phyloP scores from a whole-genome alignment of 2,329 filamentous ascomycete genomes.

The Cladosporium austrohemisphaericum region DNA sequence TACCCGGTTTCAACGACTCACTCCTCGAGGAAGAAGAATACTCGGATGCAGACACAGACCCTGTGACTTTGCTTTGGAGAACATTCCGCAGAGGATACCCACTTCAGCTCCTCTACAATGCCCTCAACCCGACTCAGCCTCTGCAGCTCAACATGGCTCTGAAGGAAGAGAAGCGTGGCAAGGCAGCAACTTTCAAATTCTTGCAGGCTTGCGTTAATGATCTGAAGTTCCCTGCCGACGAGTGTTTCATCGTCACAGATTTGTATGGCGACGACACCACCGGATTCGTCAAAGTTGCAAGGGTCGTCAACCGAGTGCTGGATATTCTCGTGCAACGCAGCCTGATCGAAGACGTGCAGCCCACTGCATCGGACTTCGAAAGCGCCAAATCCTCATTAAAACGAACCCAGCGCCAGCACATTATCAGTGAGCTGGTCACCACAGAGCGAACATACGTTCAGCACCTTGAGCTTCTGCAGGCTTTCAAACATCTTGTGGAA shows the following conservation, averaged over 20 bases:
- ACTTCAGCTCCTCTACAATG: conserved; percentile 84
- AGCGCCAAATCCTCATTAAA: conserved; percentile 44
- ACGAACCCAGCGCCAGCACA: conserved; percentile 75
- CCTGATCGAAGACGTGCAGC: conserved; percentile 57
- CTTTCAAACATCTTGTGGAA: conserved; percentile 84
- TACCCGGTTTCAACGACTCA: conserved; percentile 76
- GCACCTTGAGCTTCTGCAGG: conserved; percentile 89
- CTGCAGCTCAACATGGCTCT: conserved; percentile 49
- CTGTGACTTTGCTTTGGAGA: conserved; percentile 87
- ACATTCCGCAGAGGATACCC: conserved; percentile 80
- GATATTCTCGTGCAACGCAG: conserved; percentile 79
- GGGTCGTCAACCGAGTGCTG: conserved; percentile 87
- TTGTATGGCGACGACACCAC: conserved; percentile 92
- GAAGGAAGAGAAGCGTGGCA: conserved; percentile 71
- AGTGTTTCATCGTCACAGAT: conserved; percentile 89
- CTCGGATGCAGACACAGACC: conserved; percentile 65
- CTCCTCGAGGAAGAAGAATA: conserved; percentile 69
- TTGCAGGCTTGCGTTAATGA: conserved; percentile 83
- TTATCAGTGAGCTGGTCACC: conserved; percentile 85
- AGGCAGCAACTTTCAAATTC: conserved; percentile 88
- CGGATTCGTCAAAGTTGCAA: conserved; percentile 93
- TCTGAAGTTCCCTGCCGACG: conserved; percentile 70
- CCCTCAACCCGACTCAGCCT: conserved; percentile 65
- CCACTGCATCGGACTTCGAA: conserved; percentile 55
- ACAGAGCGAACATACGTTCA: conserved; percentile 98